Evolutionary conservation across 192 early-diverging fungal genomes (phyloP), one percentile per base, ranked within the genome.

Genomic region (Backusella morwellensis): DNA sequence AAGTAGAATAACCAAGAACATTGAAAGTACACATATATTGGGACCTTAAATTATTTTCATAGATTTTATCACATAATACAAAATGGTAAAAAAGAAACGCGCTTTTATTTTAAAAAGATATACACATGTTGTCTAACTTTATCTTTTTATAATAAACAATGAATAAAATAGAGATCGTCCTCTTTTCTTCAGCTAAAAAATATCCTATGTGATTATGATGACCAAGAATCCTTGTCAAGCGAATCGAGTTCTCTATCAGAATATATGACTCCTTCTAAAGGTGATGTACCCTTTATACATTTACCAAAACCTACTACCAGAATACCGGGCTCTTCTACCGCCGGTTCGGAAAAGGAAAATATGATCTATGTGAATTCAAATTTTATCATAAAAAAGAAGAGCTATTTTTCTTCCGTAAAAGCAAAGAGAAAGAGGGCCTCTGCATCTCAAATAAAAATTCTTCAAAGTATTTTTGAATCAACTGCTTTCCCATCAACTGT

Each of bases 381-480:
- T 56, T 56, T 56, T 56, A 56, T 56, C 3, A 9, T 56, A 56
- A 56, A 21, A 9, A n/a, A 54, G 19, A n/a, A 21, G 23, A 40
- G n/a, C 15, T 19, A 36, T n/a, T 17, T n/a, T 38, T n/a, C n/a
- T 35, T 69, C 34, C 8, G 19, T 69, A 35, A 69, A 69, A 36
- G 35, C 35, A 6, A 69, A 36, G 6, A 69, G 68, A 69, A 69
- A 69, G 35, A 69, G 68, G n/a, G 68, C 68, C 1, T 36, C 68
- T 8, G 68, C 34, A 3, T 36, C 34, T 3, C 68, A 69, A 69
- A 69, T 36, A 69, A 35, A 69, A 11, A 69, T 36, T 6, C 35
- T 69, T 36, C 68, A 69, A 69, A 69, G n/a, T n/a, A 36, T 69
- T 3, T 69, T 69, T 69, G 68, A 69, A 23, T 36, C 35, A 40